Evolutionary conservation across 257 asterid genomes (phyloP), one percentile per base, ranked within the genome.

Genomic region (Cruciata laevipes): DNA sequence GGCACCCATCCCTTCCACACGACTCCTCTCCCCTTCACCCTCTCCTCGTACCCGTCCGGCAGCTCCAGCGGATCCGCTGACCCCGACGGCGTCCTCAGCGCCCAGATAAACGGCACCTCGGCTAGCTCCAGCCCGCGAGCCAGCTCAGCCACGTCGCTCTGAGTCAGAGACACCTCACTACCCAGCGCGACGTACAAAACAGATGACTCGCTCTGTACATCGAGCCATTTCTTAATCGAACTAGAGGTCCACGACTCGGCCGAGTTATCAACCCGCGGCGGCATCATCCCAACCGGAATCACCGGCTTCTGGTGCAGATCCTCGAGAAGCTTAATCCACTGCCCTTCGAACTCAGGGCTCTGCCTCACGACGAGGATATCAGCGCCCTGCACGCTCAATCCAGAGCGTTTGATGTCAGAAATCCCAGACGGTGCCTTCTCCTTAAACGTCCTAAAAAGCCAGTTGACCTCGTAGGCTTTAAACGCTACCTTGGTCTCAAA

Each of bases 131-230:
- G n/a, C 10, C 77, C 77, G 2, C 7, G 7, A 25, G 66, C 66
- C 9, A 55, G 12, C 18, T 40, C 61, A 3, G 16, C 27, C 6
- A 44, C 53, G 9, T 21, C 30, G 3, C 0, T 24, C 33, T 64
- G 63, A 66, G 27, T 74, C 23, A 44, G 53, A 12, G 61, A 4
- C 0, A 17, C 24, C 49, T 69, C 74, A 5, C 70, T 69, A 12
- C 74, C 74, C 5, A 74, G 37, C 10, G 74, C 74, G 0, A 74
- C 74, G 9, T 75, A 75, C 31, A 75, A 14, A 1, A 75, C 79
- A 0, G 73, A 70, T 4, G 27, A 65, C 12, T 17, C 61, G 0
- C 13, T 56, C 23, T 66, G 69, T 0, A 1, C 11, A 4, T 60
- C 76, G 0, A 75, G 69, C 69, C 68, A 66, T 17, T 23, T 6